Evolutionary conservation across 1,139 yeast species (phyloP).

Genomic region (Kluyveromyces marxianus): DNA sequence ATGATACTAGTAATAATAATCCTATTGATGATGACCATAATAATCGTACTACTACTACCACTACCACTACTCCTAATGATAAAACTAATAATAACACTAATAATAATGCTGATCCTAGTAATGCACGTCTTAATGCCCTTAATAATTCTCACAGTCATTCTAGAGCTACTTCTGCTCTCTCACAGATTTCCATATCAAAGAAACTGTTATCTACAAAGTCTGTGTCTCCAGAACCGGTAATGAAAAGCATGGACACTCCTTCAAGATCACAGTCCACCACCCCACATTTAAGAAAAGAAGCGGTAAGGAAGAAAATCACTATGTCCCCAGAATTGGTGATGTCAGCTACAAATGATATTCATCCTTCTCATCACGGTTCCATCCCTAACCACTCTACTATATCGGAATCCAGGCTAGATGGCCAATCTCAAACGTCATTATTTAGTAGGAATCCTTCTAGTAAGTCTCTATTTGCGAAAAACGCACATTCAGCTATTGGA

Average conservation of each 20-base stretch:
- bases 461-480: constrained; percentile 3
- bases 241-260: background rate
- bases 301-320: background rate
- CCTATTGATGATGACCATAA: too few species aligned
- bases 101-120: too few species aligned
- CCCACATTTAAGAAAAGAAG: constrained; percentile 1
- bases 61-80: background rate
- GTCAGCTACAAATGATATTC: too few species aligned
- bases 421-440: constrained; percentile 1
- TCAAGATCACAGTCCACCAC: background rate
- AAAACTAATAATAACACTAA: too few species aligned
- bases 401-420: background rate
- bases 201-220: background rate
- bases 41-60: background rate
- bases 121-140: too few species aligned
- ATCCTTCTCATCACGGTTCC: too few species aligned
- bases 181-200: constrained; percentile 1
- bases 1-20: too few species aligned
- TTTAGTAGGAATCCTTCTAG: constrained; percentile 4
- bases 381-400: background rate
- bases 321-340: background rate
- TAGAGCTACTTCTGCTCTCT: constrained; percentile 5
- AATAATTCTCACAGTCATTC: too few species aligned
- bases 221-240: background rate
- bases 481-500: background rate